Evolutionary conservation across 768 basidiomycete species (phyloP), one percentile per base, ranked within the genome.

Genomic region (Filobasidium wieringae): DNA sequence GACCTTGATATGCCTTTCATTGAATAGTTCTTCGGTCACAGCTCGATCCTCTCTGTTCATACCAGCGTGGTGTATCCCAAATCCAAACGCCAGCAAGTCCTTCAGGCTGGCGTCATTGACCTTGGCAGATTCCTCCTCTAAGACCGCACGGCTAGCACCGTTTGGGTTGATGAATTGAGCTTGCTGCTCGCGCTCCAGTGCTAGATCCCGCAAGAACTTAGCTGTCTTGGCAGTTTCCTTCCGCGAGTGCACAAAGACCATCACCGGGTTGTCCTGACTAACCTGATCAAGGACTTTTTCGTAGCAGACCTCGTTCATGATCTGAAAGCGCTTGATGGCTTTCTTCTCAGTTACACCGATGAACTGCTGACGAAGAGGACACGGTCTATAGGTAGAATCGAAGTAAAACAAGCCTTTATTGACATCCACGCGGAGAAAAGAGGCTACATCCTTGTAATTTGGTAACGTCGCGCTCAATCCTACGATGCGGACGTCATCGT

Each of bases 161-260:
- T 95, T 90, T 0, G 93, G 87, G 67, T 86, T 87, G 70, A 99
- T 88, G 67, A 99, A 96, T 66, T 90, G 87, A 0, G 88, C 87
- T 66, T 97, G 89, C 0, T 89, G 92, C 77, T 92, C 91, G 78
- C 89, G 89, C 75, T 96, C 93, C 62, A 96, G 82, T 0, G 93
- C 93, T 81, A 84, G 84, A 67, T 99, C 95, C 30, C 92, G 82
- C 26, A 99, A 79, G 76, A 90, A 96, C 67, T 82, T 84, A 9
- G 92, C 91, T 0, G 95, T 97, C 78, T 97, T 97, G 19, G 90
- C 87, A 0, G 95, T 97, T 76, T 97, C 95, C 76, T 99, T 99
- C 41, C 93, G 82, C 32, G 93, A 97, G 72, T 99, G 95, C 0
- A 99, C 95, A 67, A 99, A 99, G 12, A 97, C 91, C 36, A 97